phyloP scores from a whole-genome alignment of 2,329 filamentous ascomycete species.

The Fusarium anguioides region DNA sequence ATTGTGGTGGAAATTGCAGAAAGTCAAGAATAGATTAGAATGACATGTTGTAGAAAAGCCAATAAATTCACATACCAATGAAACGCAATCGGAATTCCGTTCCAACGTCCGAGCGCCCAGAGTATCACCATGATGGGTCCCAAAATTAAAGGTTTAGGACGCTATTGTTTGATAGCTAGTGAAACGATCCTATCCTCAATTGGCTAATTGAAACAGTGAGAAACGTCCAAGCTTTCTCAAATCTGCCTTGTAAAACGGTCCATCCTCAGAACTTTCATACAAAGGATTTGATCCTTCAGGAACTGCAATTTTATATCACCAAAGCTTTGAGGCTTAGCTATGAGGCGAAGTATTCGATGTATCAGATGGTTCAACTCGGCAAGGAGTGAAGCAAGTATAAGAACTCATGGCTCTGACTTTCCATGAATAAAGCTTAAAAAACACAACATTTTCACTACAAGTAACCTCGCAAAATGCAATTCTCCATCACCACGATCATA shows the following conservation, averaged over 20 bases:
- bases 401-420: neutral
- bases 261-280: too few species aligned
- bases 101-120: too few species aligned
- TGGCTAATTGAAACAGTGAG: too few species aligned
- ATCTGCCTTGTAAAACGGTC: neutral
- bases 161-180: fast-evolving
- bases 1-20: neutral
- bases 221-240: too few species aligned
- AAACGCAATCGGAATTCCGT: neutral
- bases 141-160: neutral
- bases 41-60: too few species aligned
- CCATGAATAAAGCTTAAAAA: too few species aligned
- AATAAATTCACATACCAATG: too few species aligned
- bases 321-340: neutral
- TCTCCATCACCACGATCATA: neutral
- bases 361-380: neutral
- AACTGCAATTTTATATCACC: too few species aligned
- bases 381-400: neutral
- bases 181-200: neutral
- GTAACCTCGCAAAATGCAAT: neutral
- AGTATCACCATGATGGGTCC: fast-evolving
- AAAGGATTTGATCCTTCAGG: neutral
- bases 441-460: too few species aligned
- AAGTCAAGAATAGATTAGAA: too few species aligned
- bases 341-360: neutral